A percentile compares a stretch with the other conserved stretches of the same genome.
phyloP scores from a whole-genome alignment of 768 basidiomycete species.

The Mycena epipterygia region DNA sequence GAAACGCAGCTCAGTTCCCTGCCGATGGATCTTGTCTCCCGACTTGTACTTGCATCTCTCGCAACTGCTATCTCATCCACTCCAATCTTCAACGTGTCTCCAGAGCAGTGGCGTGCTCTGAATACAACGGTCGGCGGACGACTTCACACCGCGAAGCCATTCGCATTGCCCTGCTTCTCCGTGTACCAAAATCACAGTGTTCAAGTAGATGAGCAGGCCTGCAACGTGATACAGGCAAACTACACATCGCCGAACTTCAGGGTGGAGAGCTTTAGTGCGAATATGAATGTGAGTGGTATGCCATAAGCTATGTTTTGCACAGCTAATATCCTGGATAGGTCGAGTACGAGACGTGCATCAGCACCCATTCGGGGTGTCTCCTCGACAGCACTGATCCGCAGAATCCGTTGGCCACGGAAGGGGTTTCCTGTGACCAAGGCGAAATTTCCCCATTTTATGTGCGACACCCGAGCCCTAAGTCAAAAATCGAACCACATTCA shows the following conservation, averaged over 20 bases:
- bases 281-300: not conserved
- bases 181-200: constrained; percentile 12
- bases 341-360: constrained; percentile 24
- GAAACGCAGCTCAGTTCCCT: too few relatives aligned
- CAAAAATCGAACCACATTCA: not conserved
- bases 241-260: constrained; percentile 14
- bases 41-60: not conserved
- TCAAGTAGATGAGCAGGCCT: not conserved
- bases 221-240: constrained; percentile 6
- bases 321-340: not conserved
- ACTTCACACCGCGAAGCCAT: constrained; percentile 4
- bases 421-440: constrained; percentile 24
- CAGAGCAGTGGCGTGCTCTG: constrained; percentile 1
- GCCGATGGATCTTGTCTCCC: not conserved
- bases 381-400: constrained; percentile 12
- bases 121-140: constrained; percentile 23
- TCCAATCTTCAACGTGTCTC: not conserved
- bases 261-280: constrained; percentile 14
- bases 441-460: constrained; percentile 29
- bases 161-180: constrained; percentile 25
- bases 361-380: constrained; percentile 2
- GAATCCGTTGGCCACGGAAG: not conserved
- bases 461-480: not conserved
- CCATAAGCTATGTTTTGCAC: not conserved
- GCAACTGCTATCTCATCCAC: not conserved